Evolutionary conservation across 208 protist species (phyloP), one percentile per base, ranked within the genome.

Genomic region (Acanthamoeba quina): DNA sequence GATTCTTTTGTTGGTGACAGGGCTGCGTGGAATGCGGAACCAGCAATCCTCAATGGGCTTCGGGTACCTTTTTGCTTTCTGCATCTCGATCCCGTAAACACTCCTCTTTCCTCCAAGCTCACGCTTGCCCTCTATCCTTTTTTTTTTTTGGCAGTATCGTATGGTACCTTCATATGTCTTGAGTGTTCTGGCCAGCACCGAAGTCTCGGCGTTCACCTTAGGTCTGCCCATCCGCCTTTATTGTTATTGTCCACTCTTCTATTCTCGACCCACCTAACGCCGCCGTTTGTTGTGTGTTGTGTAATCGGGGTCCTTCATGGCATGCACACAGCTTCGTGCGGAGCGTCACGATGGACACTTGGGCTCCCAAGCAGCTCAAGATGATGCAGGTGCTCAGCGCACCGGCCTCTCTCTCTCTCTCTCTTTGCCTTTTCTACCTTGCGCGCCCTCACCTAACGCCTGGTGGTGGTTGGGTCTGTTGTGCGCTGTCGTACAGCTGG

Each of bases 21-120:
- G 56, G 31, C 21, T 90, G 82, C 29, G 82, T 90, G 17, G 82
- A 90, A 90, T 90, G 82, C 34, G 56, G 58, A n/a, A 68, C 82
- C n/a, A 90, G 82, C 82, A 90, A 90, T 68, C 82, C 82, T 31
- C 82, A 90, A 68, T 90, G 82, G 82, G 82, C 82, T 68, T 90
- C 82, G 7, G 82, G 82, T 90, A 68, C 56, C 29, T 17, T 88
- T 62, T 88, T 88, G 37, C 37, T 37, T 37, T 37, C 37, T 37
- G 37, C 11, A 68, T n/a, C 13, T 6, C 19, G 5, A n/a, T n/a
- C n/a, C n/a, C n/a, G n/a, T 41, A 34, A 47, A 78, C 41, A 9
- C 7, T 82, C 9, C 44, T 34, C 72, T 82, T 29, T 82, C 37
- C 34, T 54, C 72, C 19, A 7, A 76, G 26, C 9, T 17, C 26